Evolutionary conservation across 1,284 basidiomycete genomes (phyloP).

Genomic region (Trichosporon sp.): DNA sequence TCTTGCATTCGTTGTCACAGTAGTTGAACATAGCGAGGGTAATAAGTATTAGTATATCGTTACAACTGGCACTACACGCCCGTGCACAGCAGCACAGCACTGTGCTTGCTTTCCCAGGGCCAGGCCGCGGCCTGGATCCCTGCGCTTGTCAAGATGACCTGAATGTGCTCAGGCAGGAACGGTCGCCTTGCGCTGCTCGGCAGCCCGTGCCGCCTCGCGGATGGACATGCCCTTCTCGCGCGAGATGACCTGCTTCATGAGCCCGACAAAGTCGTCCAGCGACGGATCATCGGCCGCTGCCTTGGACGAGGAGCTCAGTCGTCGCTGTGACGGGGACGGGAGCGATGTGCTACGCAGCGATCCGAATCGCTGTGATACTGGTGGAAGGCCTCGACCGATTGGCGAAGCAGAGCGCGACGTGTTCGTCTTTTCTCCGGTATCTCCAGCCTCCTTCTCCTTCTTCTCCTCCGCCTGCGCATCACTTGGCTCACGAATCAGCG

Average conservation of each 20-base stretch:
- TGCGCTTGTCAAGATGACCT: too few relatives aligned
- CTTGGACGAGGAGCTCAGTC: not conserved
- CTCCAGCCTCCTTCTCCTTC: not conserved
- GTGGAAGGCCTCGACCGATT: not conserved
- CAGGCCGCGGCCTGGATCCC: too few relatives aligned
- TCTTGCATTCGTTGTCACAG: not conserved
- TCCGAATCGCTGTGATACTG: not conserved
- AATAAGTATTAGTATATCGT: not conserved
- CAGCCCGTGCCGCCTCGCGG: conserved; percentile 5
- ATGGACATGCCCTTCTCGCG: conserved; percentile 13
- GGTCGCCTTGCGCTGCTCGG: conserved; percentile 5
- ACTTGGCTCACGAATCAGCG: not conserved
- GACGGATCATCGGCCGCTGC: not conserved
- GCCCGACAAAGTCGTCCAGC: conserved; percentile 12
- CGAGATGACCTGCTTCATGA: conserved; percentile 12
- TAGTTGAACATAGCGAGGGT: not conserved
- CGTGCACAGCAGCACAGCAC: not conserved
- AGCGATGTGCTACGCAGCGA: not conserved
- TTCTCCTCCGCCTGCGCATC: not conserved
- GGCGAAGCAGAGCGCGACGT: not conserved
- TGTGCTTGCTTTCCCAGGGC: not conserved
- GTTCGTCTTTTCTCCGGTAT: not conserved
- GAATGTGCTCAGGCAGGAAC: not conserved
- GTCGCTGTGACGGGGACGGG: not conserved
- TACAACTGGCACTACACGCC: not conserved